Evolutionary conservation across 2,329 filamentous ascomycete species (phyloP).

Genomic region (Fusarium mangiferae): DNA sequence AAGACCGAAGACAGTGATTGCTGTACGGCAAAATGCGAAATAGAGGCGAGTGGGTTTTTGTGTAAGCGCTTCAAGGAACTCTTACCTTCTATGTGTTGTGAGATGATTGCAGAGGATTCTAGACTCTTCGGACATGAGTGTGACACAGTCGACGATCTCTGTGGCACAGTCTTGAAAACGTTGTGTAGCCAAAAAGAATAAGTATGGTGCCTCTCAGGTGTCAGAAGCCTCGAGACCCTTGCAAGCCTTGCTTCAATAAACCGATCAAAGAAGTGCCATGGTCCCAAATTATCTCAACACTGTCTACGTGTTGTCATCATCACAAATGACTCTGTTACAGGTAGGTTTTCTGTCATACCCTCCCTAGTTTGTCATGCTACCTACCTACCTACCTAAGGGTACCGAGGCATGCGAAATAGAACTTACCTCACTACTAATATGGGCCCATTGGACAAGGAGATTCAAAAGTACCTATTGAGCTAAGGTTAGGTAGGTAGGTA

Average conservation of each 20-base stretch:
- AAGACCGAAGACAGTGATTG: not conserved
- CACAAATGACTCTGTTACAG: not conserved
- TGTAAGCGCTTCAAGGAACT: not conserved
- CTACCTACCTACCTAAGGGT: too few relatives aligned
- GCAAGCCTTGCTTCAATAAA: not conserved
- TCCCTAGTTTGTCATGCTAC: not conserved
- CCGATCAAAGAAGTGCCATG: not conserved
- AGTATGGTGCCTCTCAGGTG: not conserved
- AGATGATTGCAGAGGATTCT: constrained; percentile 25
- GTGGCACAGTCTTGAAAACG: constrained; percentile 10
- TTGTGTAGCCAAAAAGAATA: constrained; percentile 5
- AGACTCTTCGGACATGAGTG: constrained; percentile 20
- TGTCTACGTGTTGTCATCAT: not conserved
- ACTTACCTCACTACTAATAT: not conserved
- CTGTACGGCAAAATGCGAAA: not conserved
- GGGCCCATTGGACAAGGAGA: not conserved
- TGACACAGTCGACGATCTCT: constrained; percentile 2
- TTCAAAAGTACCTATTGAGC: not conserved
- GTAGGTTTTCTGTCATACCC: not conserved
- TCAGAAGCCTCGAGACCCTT: not conserved
- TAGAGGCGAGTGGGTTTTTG: not conserved
- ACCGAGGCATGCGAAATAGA: not conserved
- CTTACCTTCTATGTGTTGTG: not conserved
- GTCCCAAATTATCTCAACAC: not conserved
- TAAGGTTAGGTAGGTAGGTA: not conserved